Base-by-base conservation (phyloP, 306 rosid species). In the Quercus ilex region DNA sequence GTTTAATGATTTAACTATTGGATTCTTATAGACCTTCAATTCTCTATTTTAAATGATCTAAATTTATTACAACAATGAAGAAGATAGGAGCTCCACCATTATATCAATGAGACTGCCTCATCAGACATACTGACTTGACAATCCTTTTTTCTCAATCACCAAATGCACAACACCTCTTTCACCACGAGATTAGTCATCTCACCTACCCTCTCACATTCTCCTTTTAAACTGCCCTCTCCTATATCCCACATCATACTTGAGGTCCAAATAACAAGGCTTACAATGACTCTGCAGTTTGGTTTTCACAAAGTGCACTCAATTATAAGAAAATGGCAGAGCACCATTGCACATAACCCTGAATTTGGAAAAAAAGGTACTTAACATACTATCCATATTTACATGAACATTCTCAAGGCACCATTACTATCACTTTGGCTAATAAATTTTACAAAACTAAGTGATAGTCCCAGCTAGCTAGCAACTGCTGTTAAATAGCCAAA, bases 391-490 rank as follows among this genome's bases (percentile, higher is more conserved):
- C 69, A 43, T 74, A 49, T 69, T 68, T 51, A 56, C 13, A 23
- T 80, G n/a, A 73, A 21, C 64, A 26, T 4, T 69, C 75, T 67
- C 69, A 64, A 78, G 71, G 77, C 33, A 26, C 53, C 46, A 20
- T 67, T 69, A 35, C 55, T 56, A 71, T 20, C 55, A 75, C 73
- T 75, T 65, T 18, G 23, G n/a, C 33, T 19, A 65, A 28, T 65
- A 15, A 65, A 31, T 31, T 38, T 38, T 15, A 17, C 23, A 31
- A 17, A 65, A n/a, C 51, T 7, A 67, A 49, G 33, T 18, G 18
- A 31, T n/a, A 75, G 68, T 74, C 83, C 70, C 80, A 80, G 73
- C 67, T 28, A 53, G 72, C 76, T 28, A 58, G 72, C 76, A 52
- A 85, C 73, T 69, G 68, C 59, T 0, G 33, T 57, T 17, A 69